Conservation (phyloP, 495 filamentous ascomycete species). For the Cercophora sp. region DNA sequence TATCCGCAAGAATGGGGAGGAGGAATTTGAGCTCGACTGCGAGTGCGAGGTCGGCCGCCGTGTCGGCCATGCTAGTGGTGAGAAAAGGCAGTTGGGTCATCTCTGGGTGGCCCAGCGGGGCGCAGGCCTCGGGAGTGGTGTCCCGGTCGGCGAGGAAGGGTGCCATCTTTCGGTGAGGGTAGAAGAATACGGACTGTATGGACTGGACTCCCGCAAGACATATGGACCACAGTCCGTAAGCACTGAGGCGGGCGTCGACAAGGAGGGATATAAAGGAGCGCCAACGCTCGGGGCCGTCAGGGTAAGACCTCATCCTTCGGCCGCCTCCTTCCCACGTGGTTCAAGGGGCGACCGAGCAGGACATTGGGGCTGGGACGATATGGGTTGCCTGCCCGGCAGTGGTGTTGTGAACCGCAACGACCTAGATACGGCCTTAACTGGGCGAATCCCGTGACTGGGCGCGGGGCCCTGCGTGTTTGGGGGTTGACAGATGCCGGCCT, state of each 20-base stretch:
- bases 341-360: not conserved
- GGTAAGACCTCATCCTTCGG: not conserved
- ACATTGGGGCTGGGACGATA: not conserved
- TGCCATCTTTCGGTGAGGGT: not conserved
- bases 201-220: no score
- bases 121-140: not conserved
- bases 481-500: no score
- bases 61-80: no score
- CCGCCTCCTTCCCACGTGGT: no score
- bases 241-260: not conserved
- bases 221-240: no score
- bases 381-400: no score
- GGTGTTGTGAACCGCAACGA: no score
- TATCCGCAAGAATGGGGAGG: not conserved
- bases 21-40: constrained; percentile 11
- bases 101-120: no score
- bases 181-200: not conserved
- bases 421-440: no score
- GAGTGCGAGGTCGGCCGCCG: not conserved
- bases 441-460: no score
- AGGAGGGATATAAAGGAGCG: not conserved
- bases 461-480: no score
- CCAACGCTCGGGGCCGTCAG: not conserved
- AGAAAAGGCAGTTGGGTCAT: no score
- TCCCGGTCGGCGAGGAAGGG: not conserved